Base-by-base conservation (phyloP, 495 filamentous ascomycete genomes). In the Hypoxylon lenormandii region DNA sequence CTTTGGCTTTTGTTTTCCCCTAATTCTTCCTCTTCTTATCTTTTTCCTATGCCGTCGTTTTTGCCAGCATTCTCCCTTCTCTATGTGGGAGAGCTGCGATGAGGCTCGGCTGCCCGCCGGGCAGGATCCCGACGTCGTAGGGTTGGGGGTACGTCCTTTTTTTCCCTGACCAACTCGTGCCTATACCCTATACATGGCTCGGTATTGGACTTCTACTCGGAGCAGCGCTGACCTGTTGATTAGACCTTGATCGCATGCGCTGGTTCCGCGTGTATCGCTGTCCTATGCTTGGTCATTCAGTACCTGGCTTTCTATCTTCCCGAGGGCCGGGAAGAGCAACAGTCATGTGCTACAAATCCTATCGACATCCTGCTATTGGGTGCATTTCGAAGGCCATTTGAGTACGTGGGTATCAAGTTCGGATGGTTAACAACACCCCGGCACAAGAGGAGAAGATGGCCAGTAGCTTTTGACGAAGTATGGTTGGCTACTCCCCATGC, bases 41-140 rank as follows among this genome's bases (percentile, higher is more conserved):
- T 55, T 51, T 51, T 54, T 71, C 42, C 59, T 50, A 71, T 71
- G 68, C 60, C 56, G 68, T 71, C 61, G 51, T 49, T 60, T 63
- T 62, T 56, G 68, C 68, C 63, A 66, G 46, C 15, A 62, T 54
- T 50, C 50, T 50, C 61, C 68, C 62, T 71, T 66, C 49, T 71
- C 58, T 40, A 71, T 71, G 68, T 64, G 68, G 68, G 62, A 71
- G 57, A 54, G 58, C 50, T 71, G 68, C 68, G 62, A 71, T 63
- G 68, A 71, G 46, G 57, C 57, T 45, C 62, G 58, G 68, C 62
- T 53, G 61, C 61, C 62, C 52, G 68, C 68, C 49, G 68, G 68
- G 57, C 68, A 50, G 62, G 68, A 66, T 63, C 62, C 68, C 53
- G 68, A 71, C 47, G 62, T 66, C 58, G 58, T 71, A 57, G 68